Percentiles rank a stretch among this genome's conserved stretches.
phyloP scores from a whole-genome alignment of 768 basidiomycete genomes.

The Mycena latifolia region DNA sequence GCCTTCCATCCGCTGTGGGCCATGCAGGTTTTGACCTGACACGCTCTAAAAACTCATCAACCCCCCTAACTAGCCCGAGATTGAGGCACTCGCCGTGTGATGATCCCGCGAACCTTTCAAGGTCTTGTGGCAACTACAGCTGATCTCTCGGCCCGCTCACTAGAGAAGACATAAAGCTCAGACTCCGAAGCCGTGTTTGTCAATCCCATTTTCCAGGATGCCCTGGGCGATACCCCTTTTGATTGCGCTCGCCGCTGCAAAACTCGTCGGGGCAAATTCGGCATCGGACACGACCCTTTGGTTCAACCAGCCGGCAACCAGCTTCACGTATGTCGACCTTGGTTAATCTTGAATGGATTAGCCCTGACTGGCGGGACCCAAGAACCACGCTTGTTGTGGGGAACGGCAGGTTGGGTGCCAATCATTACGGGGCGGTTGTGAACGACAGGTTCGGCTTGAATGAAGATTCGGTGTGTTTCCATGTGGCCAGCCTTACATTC shows the following conservation, averaged over 20 bases:
- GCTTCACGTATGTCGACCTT: conserved; percentile 11
- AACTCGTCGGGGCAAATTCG: neutral
- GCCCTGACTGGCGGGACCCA: neutral
- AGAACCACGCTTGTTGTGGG: conserved; percentile 21
- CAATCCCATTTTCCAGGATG: neutral
- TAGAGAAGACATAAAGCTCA: neutral
- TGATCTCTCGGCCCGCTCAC: neutral
- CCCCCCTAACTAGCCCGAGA: no score
- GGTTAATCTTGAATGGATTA: neutral
- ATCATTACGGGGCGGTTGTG: conserved; percentile 13
- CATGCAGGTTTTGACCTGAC: no score
- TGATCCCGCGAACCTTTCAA: neutral
- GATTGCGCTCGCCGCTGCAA: neutral
- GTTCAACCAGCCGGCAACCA: conserved; percentile 19
- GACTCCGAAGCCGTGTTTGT: neutral
- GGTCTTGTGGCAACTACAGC: neutral
- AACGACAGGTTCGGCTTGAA: conserved; percentile 21
- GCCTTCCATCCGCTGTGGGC: no score
- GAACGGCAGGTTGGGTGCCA: conserved; percentile 21
- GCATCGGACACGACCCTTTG: conserved; percentile 22
- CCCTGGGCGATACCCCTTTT: neutral
- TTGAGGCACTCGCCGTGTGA: no score
- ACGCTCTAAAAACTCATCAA: no score
- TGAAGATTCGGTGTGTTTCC: conserved; percentile 18
- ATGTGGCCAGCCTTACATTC: neutral